Percentiles rank a stretch among this genome's conserved stretches.
Conservation (phyloP, 2,329 filamentous ascomycete genomes). For the Clonostachys sp. region DNA sequence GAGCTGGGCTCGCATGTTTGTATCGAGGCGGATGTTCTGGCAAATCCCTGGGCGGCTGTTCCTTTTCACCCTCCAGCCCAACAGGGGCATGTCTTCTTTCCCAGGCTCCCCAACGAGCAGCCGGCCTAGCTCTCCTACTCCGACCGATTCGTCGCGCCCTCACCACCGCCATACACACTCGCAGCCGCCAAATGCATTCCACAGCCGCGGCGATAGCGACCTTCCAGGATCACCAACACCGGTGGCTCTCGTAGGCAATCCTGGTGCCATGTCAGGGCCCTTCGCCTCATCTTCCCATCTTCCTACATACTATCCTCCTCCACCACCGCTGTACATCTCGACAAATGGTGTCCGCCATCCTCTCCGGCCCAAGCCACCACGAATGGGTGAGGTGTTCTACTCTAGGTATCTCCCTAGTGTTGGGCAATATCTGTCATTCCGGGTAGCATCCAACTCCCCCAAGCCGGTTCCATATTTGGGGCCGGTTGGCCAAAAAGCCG, state of each 20-base stretch:
- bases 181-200: constrained; percentile 6
- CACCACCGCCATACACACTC: constrained; percentile 16
- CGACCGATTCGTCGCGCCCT: constrained; percentile 15
- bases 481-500: constrained; percentile 38
- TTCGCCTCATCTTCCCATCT: constrained; percentile 81
- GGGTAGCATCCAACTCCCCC: constrained; percentile 69
- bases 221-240: constrained; percentile 22
- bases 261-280: constrained; percentile 41
- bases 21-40: constrained; percentile 81
- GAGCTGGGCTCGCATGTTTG: constrained; percentile 78
- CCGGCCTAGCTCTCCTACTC: constrained; percentile 46
- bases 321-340: constrained; percentile 75
- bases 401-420: constrained; percentile 79
- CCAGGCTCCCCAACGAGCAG: constrained; percentile 48
- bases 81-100: constrained; percentile 26
- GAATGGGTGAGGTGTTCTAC: constrained; percentile 90
- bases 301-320: constrained; percentile 85
- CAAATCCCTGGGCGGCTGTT: constrained; percentile 84
- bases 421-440: constrained; percentile 82
- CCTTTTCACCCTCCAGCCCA: constrained; percentile 75
- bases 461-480: constrained; percentile 62
- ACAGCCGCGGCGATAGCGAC: constrained; percentile 21
- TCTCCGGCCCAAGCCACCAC: constrained; percentile 78
- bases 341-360: constrained; percentile 81
- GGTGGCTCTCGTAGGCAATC: constrained; percentile 17